Percentiles rank a stretch among this genome's conserved stretches.
Evolutionary conservation across 2,329 filamentous ascomycete genomes (phyloP).

Genomic region (Sporothrix globosa): DNA sequence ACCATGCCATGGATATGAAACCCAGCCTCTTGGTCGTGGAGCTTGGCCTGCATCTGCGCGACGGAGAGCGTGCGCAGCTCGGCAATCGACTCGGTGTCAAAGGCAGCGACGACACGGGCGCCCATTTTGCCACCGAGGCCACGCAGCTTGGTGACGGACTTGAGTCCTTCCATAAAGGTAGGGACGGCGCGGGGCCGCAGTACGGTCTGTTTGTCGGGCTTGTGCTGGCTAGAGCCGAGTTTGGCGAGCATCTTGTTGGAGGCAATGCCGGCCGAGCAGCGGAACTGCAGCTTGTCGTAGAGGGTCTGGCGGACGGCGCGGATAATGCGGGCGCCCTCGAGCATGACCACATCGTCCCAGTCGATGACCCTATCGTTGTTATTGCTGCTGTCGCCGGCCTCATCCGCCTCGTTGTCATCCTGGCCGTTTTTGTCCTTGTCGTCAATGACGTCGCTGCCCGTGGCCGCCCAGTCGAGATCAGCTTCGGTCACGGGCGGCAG

Average conservation of each 20-base stretch:
- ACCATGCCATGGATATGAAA: slow-evolving; percentile 84
- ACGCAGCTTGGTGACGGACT: slow-evolving; percentile 93
- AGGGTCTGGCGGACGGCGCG: slow-evolving; percentile 72
- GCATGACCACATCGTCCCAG: slow-evolving; percentile 91
- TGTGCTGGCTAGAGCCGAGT: slow-evolving; percentile 86
- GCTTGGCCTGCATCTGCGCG: slow-evolving; percentile 73
- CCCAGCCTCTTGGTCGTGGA: slow-evolving; percentile 78
- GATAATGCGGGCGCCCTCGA: slow-evolving; percentile 87
- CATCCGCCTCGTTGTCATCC: neutral
- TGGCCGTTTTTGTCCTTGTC: neutral
- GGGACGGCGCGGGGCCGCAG: slow-evolving; percentile 81
- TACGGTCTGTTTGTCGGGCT: slow-evolving; percentile 94
- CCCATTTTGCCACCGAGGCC: slow-evolving; percentile 95
- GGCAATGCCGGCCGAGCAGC: slow-evolving; percentile 86
- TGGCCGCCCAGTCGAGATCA: slow-evolving; percentile 34
- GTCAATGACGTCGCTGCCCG: slow-evolving; percentile 34
- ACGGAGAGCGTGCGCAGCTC: slow-evolving; percentile 74
- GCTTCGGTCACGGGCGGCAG: slow-evolving; percentile 53
- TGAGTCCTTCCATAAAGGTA: slow-evolving; percentile 79
- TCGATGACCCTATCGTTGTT: slow-evolving; percentile 74
- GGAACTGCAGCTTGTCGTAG: slow-evolving; percentile 74
- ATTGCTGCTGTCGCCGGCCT: neutral
- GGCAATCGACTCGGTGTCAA: slow-evolving; percentile 76
- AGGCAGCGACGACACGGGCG: slow-evolving; percentile 78
- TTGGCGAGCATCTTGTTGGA: slow-evolving; percentile 94